These are phyloP conservation scores for Massariosphaeria phaeospora DNA, from an alignment of 495 filamentous ascomycete genomes.

Conservation along the genomic window DNA sequence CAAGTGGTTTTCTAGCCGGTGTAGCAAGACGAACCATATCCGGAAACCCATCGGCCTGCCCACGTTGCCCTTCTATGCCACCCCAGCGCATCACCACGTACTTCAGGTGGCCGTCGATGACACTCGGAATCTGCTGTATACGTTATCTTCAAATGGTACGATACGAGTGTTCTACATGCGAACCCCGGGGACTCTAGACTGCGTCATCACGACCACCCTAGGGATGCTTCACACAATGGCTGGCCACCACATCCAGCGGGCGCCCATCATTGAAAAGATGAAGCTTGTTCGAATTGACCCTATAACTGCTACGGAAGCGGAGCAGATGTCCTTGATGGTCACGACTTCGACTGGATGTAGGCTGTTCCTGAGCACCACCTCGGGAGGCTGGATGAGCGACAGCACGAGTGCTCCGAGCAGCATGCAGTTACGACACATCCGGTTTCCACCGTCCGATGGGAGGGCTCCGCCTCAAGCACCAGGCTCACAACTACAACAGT, in stretches of 20 bases:
- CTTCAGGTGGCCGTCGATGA: constrained; percentile 81
- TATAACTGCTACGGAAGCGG: constrained; percentile 73
- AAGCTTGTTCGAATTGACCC: too few species aligned
- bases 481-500: constrained; percentile 34
- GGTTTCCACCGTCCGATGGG: constrained; percentile 68
- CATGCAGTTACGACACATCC: constrained; percentile 94
- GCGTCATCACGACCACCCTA: constrained; percentile 55
- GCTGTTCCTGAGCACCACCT: constrained; percentile 85
- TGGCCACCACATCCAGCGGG: constrained; percentile 57
- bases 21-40: constrained; percentile 79
- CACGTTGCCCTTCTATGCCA: constrained; percentile 49
- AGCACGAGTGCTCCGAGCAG: constrained; percentile 69
- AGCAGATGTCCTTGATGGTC: constrained; percentile 80
- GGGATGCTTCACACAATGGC: constrained; percentile 55
- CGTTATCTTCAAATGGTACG: constrained; percentile 76
- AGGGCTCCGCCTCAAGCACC: constrained; percentile 32
- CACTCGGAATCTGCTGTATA: constrained; percentile 79
- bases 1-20: constrained; percentile 84
- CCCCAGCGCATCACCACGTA: constrained; percentile 55
- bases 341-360: constrained; percentile 86
- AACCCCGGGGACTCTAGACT: constrained; percentile 47
- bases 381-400: constrained; percentile 60
- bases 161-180: constrained; percentile 82
- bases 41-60: constrained; percentile 68
- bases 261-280: constrained; percentile 66